phyloP scores from a whole-genome alignment of 768 basidiomycete genomes.

The Pleurotus pulmonarius region DNA sequence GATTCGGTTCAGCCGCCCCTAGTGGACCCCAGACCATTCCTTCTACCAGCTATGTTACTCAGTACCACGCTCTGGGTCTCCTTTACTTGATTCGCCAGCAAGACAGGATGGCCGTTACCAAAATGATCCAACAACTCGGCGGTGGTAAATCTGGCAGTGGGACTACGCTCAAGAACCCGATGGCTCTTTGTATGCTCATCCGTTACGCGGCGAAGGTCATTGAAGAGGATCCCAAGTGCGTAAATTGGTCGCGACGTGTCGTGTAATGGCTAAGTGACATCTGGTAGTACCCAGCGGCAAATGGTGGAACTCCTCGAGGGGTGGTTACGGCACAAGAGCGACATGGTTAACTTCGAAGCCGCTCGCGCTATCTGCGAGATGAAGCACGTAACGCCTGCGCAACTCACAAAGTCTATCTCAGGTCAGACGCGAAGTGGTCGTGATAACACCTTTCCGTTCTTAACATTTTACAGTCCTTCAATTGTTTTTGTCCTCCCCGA shows the following conservation, averaged over 20 bases:
- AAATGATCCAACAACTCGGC: conserved; percentile 98
- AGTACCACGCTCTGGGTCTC: conserved; percentile 94
- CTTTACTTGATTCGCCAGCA: conserved; percentile 94
- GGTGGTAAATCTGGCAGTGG: conserved; percentile 83
- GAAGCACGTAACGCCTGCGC: conserved; percentile 73
- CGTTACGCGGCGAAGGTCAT: conserved; percentile 98
- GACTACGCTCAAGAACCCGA: conserved; percentile 87
- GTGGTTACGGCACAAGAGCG: conserved; percentile 96
- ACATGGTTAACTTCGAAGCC: conserved; percentile 99
- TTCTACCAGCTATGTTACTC: conserved; percentile 89
- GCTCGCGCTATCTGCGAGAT: conserved; percentile 97
- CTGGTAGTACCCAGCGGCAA: conserved; percentile 75
- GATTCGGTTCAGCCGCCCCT: conserved; percentile 61
- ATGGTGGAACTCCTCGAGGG: conserved; percentile 93
- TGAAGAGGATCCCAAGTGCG: conserved; percentile 98
- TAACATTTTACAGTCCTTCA: conserved; percentile 65
- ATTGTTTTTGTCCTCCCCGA: conserved; percentile 93
- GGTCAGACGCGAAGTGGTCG: conserved; percentile 46
- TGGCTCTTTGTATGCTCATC: conserved; percentile 98
- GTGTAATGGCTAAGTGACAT: neutral
- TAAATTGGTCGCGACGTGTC: conserved; percentile 8
- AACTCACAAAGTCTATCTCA: conserved; percentile 84
- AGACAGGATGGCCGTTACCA: conserved; percentile 98
- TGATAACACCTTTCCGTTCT: conserved; percentile 1
- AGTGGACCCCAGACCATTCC: conserved; percentile 74